Evolutionary conservation across 2,329 filamentous ascomycete genomes (phyloP).

Genomic region (Phialophora macrospora): DNA sequence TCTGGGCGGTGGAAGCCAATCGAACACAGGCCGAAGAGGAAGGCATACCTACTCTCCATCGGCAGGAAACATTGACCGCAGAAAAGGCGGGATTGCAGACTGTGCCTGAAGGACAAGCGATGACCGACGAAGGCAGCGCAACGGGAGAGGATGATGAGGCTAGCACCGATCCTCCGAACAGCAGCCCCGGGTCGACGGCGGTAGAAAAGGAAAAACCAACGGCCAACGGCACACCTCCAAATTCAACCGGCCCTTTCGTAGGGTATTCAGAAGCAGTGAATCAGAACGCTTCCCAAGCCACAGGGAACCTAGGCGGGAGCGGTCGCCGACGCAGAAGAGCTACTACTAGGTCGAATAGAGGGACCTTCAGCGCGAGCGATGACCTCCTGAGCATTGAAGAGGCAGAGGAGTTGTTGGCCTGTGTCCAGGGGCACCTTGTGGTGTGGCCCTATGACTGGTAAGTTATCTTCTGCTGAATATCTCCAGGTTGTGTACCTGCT

Average conservation of each 20-base stretch:
- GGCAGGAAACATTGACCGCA: slow-evolving; percentile 35
- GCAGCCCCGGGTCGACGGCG: slow-evolving; percentile 28
- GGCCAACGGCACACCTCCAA: slow-evolving; percentile 23
- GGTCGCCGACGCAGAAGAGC: slow-evolving; percentile 50
- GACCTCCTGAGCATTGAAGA: slow-evolving; percentile 76
- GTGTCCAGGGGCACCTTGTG: slow-evolving; percentile 87
- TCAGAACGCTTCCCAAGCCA: slow-evolving; percentile 24
- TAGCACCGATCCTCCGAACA: slow-evolving; percentile 26
- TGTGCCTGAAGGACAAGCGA: slow-evolving; percentile 37
- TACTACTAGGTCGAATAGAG: slow-evolving; percentile 53
- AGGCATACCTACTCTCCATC: slow-evolving; percentile 38
- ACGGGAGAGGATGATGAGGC: slow-evolving; percentile 31
- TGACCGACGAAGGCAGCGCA: slow-evolving; percentile 42
- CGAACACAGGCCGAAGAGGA: slow-evolving; percentile 45
- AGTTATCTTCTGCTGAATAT: slow-evolving; percentile 36
- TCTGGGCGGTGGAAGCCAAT: slow-evolving; percentile 44
- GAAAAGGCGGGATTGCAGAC: slow-evolving; percentile 34
- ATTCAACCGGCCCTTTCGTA: slow-evolving; percentile 22
- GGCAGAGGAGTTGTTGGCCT: slow-evolving; percentile 77
- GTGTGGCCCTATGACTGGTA: slow-evolving; percentile 93
- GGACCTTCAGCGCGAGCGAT: slow-evolving; percentile 63
- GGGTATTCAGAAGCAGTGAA: slow-evolving; percentile 33
- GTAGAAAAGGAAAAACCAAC: slow-evolving; percentile 31
- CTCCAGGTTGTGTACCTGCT: slow-evolving; percentile 5
- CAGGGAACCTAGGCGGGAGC: slow-evolving; percentile 12